Conservation (phyloP, 2,329 filamentous ascomycete species). For the Phialophora macrospora region DNA sequence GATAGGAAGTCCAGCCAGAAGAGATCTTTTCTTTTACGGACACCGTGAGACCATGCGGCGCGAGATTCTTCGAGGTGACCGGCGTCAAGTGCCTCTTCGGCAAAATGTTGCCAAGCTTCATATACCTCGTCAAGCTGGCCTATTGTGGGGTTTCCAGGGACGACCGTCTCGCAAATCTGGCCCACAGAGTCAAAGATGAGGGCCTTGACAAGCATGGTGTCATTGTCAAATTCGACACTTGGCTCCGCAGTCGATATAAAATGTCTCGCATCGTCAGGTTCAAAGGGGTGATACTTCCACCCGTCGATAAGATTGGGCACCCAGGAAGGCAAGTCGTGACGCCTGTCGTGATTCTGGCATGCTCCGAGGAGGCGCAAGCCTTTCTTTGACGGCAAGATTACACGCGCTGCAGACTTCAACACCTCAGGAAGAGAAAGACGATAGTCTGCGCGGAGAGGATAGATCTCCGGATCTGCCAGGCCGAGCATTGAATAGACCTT, state of each 20-base stretch:
- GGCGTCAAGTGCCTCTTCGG: slow-evolving; percentile 4
- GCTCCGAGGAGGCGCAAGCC: slow-evolving; percentile 14
- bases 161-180: slow-evolving; percentile 6
- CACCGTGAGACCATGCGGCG: background rate
- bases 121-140: slow-evolving; percentile 14
- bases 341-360: slow-evolving; percentile 12
- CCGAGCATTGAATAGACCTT: slow-evolving; percentile 21
- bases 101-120: slow-evolving; percentile 11
- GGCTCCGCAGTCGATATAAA: slow-evolving; percentile 3
- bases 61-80: slow-evolving; percentile 1
- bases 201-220: slow-evolving; percentile 19
- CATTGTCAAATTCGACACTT: slow-evolving; percentile 8
- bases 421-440: slow-evolving; percentile 12
- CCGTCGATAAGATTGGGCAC: slow-evolving; percentile 15
- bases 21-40: background rate
- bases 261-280: slow-evolving; percentile 10
- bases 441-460: slow-evolving; percentile 15
- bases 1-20: slow-evolving; percentile 22
- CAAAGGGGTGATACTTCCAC: slow-evolving; percentile 21
- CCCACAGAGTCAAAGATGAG: slow-evolving; percentile 16
- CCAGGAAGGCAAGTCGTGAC: slow-evolving; percentile 16
- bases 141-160: background rate
- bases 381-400: slow-evolving; percentile 12
- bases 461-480: slow-evolving; percentile 18
- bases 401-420: slow-evolving; percentile 4